A percentile compares a stretch with the other conserved stretches of the same genome.
Evolutionary conservation across 2,329 filamentous ascomycete species (phyloP).

Genomic region (Coniochaeta ligniaria): DNA sequence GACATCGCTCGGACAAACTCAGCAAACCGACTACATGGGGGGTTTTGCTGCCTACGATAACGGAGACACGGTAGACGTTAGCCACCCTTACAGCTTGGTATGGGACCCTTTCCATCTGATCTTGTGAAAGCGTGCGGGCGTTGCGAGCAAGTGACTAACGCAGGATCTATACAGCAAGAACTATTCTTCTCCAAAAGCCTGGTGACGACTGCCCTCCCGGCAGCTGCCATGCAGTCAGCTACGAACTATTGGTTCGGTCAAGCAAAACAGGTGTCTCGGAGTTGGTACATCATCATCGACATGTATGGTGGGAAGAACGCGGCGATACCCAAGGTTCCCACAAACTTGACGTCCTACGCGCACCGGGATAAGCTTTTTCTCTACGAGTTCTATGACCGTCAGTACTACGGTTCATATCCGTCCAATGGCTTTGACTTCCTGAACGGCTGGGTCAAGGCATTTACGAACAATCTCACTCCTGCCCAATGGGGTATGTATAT

Average conservation of each 20-base stretch:
- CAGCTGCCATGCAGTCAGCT: slow-evolving; percentile 14
- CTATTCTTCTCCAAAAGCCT: slow-evolving; percentile 23
- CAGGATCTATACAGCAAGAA: slow-evolving; percentile 12
- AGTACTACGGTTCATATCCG: slow-evolving; percentile 20
- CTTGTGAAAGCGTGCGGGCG: not conserved
- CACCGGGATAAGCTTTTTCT: slow-evolving; percentile 40
- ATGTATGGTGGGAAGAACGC: slow-evolving; percentile 27
- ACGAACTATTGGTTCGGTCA: slow-evolving; percentile 19
- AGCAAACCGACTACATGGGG: slow-evolving; percentile 18
- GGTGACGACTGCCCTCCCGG: slow-evolving; percentile 16
- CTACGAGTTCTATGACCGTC: slow-evolving; percentile 40
- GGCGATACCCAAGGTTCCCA: slow-evolving; percentile 21
- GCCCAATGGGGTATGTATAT: slow-evolving; percentile 40
- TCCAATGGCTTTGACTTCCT: slow-evolving; percentile 28
- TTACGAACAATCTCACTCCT: slow-evolving; percentile 18
- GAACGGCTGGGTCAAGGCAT: slow-evolving; percentile 31
- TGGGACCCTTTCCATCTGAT: not conserved
- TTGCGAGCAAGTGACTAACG: not conserved
- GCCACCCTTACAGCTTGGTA: slow-evolving; percentile 15
- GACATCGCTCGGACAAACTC: slow-evolving; percentile 11
- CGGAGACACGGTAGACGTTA: slow-evolving; percentile 17
- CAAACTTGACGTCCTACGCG: slow-evolving; percentile 24
- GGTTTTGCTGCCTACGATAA: slow-evolving; percentile 23
- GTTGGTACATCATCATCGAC: slow-evolving; percentile 27
- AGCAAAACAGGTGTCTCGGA: slow-evolving; percentile 13